Evolutionary conservation across 495 filamentous ascomycete species (phyloP).

Genomic region (Tuber umbilicatum): DNA sequence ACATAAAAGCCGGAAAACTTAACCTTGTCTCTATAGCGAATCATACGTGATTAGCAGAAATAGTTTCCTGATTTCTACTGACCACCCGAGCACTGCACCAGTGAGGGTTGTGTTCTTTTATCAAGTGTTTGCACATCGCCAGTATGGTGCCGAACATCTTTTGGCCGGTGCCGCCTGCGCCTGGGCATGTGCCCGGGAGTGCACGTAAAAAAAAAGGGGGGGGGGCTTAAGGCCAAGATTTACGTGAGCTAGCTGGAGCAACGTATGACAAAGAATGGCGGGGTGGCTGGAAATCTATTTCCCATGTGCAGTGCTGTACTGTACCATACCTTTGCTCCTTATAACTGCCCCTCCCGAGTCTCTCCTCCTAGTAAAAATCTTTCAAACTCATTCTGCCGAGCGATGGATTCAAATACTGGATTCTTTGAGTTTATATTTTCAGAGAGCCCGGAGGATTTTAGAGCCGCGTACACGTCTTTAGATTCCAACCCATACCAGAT

Average conservation of each 20-base stretch:
- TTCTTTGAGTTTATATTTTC: slow-evolving; percentile 18
- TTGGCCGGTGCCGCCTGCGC: no score
- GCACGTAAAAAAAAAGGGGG: background rate
- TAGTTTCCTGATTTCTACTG: no score
- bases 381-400: background rate
- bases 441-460: background rate
- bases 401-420: background rate
- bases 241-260: background rate
- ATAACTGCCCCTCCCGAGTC: background rate
- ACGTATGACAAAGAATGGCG: background rate
- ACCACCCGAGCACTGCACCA: no score
- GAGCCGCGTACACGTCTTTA: slow-evolving; percentile 8
- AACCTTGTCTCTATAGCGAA: no score
- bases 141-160: no score
- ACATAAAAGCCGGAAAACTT: no score
- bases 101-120: no score
- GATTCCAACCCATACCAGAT: slow-evolving; percentile 13
- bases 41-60: no score
- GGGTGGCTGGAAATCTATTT: background rate
- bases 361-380: background rate
- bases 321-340: background rate
- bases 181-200: background rate
- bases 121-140: no score
- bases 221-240: background rate
- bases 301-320: no score